Evolutionary conservation across 1,284 basidiomycete species (phyloP).

Genomic region (Marasmius oreades): DNA sequence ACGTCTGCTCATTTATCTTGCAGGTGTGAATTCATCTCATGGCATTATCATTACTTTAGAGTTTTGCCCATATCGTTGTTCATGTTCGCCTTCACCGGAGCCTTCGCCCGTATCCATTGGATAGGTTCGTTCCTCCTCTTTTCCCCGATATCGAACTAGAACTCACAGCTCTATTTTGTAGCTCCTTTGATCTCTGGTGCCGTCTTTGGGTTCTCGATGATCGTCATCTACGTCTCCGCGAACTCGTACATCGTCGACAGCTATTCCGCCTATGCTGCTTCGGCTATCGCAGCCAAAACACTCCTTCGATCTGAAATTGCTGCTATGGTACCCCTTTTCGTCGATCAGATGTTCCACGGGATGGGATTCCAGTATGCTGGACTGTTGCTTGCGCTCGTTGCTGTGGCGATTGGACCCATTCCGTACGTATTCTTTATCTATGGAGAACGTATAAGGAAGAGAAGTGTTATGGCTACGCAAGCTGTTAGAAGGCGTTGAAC

Average conservation of each 20-base stretch:
- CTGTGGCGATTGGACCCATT: slow-evolving; percentile 32
- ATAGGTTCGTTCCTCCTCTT: slow-evolving; percentile 22
- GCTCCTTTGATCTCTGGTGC: slow-evolving; percentile 31
- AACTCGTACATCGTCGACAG: slow-evolving; percentile 43
- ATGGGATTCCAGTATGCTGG: slow-evolving; percentile 39
- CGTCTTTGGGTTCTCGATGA: slow-evolving; percentile 37
- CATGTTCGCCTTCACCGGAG: slow-evolving; percentile 47
- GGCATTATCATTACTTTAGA: slow-evolving; percentile 18
- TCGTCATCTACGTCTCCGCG: slow-evolving; percentile 37
- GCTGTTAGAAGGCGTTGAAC: slow-evolving; percentile 10
- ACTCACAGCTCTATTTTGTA: slow-evolving; percentile 1
- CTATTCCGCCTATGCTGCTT: slow-evolving; percentile 36
- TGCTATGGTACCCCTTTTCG: slow-evolving; percentile 36
- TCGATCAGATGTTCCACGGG: slow-evolving; percentile 36
- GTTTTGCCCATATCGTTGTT: slow-evolving; percentile 33
- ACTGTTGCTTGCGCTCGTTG: slow-evolving; percentile 31
- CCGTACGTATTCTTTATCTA: slow-evolving; percentile 36
- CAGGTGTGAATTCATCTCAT: slow-evolving; percentile 11
- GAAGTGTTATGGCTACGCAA: slow-evolving; percentile 16
- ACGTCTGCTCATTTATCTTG: slow-evolving; percentile 29
- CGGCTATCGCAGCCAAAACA: slow-evolving; percentile 41
- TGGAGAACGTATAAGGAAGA: slow-evolving; percentile 29
- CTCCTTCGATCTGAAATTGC: slow-evolving; percentile 33
- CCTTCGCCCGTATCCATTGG: slow-evolving; percentile 33
- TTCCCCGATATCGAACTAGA: neutral